Evolutionary conservation across 495 filamentous ascomycete genomes (phyloP).

Genomic region (Choiromyces venosus): DNA sequence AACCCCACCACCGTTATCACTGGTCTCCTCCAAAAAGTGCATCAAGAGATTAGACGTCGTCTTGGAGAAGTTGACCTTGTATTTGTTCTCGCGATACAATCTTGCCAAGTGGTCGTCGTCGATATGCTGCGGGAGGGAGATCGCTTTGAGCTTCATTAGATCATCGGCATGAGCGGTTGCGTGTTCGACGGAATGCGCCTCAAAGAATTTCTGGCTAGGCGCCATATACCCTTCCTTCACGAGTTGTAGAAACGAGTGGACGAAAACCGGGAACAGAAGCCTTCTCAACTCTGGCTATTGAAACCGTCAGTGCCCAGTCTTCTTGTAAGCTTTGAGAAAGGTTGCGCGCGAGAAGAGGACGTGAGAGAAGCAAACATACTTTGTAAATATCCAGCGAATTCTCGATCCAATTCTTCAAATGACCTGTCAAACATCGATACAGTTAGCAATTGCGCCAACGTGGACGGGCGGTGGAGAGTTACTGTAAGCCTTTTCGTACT

Average conservation of each 20-base stretch:
- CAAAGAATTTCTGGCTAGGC: constrained; percentile 67
- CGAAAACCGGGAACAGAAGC: constrained; percentile 84
- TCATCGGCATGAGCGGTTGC: constrained; percentile 70
- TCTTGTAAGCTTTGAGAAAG: constrained; percentile 39
- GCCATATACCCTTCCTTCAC: constrained; percentile 64
- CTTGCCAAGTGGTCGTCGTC: constrained; percentile 63
- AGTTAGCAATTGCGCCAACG: not conserved
- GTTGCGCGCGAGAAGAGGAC: not conserved
- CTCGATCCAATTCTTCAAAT: constrained; percentile 76
- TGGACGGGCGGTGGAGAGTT: constrained; percentile 26
- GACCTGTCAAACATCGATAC: constrained; percentile 44
- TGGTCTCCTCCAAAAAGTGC: constrained; percentile 78
- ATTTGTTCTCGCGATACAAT: constrained; percentile 76
- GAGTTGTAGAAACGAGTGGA: constrained; percentile 83
- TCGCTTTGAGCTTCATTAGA: constrained; percentile 58
- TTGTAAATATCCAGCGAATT: constrained; percentile 90
- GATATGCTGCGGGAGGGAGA: constrained; percentile 72
- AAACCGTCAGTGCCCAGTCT: not conserved
- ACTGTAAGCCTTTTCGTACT: constrained; percentile 69
- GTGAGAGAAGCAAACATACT: constrained; percentile 46
- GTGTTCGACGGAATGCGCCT: constrained; percentile 61
- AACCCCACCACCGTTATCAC: constrained; percentile 68
- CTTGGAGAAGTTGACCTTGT: constrained; percentile 76
- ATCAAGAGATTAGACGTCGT: constrained; percentile 72
- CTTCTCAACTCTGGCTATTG: constrained; percentile 74